phyloP scores from a whole-genome alignment of 1,284 basidiomycete species.

The Boletus semigastroideus region DNA sequence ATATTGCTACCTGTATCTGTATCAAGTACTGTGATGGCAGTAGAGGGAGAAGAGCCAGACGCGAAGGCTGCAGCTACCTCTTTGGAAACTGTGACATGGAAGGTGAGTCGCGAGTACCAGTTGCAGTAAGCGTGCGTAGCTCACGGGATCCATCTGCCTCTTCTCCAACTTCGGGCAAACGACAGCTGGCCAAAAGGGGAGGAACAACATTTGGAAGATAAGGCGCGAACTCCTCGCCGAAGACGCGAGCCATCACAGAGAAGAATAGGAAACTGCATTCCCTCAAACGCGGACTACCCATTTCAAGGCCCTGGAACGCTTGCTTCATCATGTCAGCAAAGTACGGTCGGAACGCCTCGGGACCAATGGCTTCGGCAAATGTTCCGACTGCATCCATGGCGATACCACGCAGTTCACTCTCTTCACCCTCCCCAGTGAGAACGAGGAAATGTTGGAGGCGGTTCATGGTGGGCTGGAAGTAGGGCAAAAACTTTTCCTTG shows the following conservation, averaged over 20 bases:
- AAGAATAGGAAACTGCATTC: constrained; percentile 99
- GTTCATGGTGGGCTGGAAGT: constrained; percentile 93
- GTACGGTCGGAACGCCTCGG: constrained; percentile 93
- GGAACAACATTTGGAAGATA: constrained; percentile 90
- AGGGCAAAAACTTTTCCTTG: constrained; percentile 88
- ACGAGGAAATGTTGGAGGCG: constrained; percentile 87
- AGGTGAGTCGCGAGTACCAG: constrained; percentile 1
- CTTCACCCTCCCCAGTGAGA: constrained; percentile 82
- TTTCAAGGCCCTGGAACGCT: constrained; percentile 87
- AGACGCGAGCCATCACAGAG: constrained; percentile 95
- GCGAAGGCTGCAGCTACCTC: constrained; percentile 60
- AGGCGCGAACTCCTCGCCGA: constrained; percentile 89
- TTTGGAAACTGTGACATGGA: constrained; percentile 41
- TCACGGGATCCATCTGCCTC: constrained; percentile 46
- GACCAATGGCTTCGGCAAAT: constrained; percentile 95
- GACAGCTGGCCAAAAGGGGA: constrained; percentile 81
- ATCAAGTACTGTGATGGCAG: constrained; percentile 61
- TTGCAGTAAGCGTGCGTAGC: constrained; percentile 16
- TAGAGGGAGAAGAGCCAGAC: constrained; percentile 70
- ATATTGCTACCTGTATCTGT: constrained; percentile 55
- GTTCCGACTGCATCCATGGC: constrained; percentile 99
- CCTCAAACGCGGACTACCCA: constrained; percentile 85
- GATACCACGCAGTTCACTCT: constrained; percentile 94
- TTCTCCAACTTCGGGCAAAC: constrained; percentile 82
- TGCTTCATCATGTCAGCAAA: constrained; percentile 96